Conservation (phyloP, 306 rosid genomes). For the Aeschynomene evenia region DNA sequence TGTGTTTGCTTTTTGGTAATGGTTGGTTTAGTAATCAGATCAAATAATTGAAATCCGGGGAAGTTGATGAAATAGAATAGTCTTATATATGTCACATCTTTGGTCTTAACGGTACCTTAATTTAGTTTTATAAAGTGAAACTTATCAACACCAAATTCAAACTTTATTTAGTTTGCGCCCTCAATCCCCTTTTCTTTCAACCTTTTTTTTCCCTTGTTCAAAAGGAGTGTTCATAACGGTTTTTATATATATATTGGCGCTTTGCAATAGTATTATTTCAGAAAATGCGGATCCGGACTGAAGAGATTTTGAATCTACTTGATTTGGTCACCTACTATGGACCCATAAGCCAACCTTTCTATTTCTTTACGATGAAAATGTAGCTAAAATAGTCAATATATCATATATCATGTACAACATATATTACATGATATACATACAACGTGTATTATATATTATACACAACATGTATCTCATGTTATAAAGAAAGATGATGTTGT, state of each 20-base stretch:
- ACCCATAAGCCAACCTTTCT: not conserved
- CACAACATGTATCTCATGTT: no score
- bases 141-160: conserved; percentile 18
- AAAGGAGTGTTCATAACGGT: conserved; percentile 27
- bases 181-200: conserved; percentile 1
- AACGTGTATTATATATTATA: no score
- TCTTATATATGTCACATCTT: conserved; percentile 8
- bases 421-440: no score
- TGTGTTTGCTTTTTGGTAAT: not conserved
- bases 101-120: not conserved
- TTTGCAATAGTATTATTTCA: not conserved
- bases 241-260: no score
- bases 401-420: no score
- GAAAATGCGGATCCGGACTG: not conserved
- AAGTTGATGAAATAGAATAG: not conserved
- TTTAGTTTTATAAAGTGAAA: not conserved
- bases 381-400: no score
- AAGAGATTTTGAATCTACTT: conserved; percentile 22
- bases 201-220: not conserved
- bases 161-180: conserved; percentile 13
- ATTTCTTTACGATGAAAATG: no score
- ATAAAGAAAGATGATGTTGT: no score
- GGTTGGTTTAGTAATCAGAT: conserved; percentile 12
- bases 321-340: conserved; percentile 25
- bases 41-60: not conserved